Base-by-base conservation (phyloP, 169 alveolate species). In the Cryptosporidium felis region DNA sequence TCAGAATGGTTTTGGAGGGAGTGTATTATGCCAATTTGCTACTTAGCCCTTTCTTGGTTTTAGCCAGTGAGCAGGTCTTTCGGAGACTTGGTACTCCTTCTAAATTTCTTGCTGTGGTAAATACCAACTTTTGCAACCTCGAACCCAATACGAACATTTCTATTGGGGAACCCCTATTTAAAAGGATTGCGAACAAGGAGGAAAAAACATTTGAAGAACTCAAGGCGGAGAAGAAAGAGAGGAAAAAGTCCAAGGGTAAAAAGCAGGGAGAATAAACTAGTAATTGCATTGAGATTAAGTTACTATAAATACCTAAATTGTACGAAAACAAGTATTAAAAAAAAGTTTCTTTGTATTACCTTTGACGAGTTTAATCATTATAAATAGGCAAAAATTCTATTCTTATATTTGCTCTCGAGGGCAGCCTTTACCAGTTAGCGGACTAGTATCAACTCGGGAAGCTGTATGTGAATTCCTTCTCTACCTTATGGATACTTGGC, bases 1-100 rank as follows among this genome's bases (percentile, higher is more conserved):
- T 94, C n/a, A 91, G 98, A 53, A 66, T 91, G n/a, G 91, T 91
- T 63, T 89, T 95, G 60, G 97, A 96, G 89, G 93, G 95, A n/a
- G 90, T 95, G 30, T 96, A 94, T 85, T 91, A 91, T 46, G 74
- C 94, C 67, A 95, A 95, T 12, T 96, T 93, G 82, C 82, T 94
- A 80, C 67, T 95, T 53, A 93, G 94, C 40, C 96, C 97, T 8
- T 90, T 93, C 82, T 81, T 93, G 23, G 97, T 98, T 5, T 36
- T 23, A 26, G 94, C 97, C 0, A 91, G 97, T 16, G 90, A 81
- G 0, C 89, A 80, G 44, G 89, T 94, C 16, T 94, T 94, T 82
- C 34, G 80, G 51, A 91, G 91, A 81, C 82, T 95, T 56, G 90
- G 91, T 28, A 90, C 96, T 4, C 92, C 82, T n/a, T 26, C 16